A percentile compares a stretch with the other conserved stretches of the same genome.
These are phyloP conservation scores for Ophiorrhiza pumila DNA, from an alignment of 257 asterid species.

Conservation along the genomic window DNA sequence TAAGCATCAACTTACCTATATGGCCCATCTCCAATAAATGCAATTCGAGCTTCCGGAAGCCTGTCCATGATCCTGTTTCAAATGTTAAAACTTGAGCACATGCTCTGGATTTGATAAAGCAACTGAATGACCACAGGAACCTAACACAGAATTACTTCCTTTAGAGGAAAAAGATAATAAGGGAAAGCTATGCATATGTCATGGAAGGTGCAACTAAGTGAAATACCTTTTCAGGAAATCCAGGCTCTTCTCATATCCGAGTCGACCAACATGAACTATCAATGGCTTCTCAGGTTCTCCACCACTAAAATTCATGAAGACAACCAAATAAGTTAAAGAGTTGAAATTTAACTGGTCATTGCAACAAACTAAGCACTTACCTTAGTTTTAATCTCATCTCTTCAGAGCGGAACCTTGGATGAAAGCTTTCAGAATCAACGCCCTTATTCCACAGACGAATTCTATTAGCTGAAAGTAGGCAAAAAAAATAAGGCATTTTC, in stretches of 20 bases:
- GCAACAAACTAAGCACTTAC: slow-evolving; percentile 25
- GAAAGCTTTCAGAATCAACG: slow-evolving; percentile 90
- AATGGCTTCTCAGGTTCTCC: slow-evolving; percentile 89
- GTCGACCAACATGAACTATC: slow-evolving; percentile 88
- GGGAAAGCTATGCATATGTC: neutral
- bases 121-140: neutral
- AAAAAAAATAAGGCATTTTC: neutral
- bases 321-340: slow-evolving; percentile 20
- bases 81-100: slow-evolving; percentile 13
- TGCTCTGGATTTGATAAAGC: neutral
- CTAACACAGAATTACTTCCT: neutral
- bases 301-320: slow-evolving; percentile 37
- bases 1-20: slow-evolving; percentile 57
- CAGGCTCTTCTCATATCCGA: slow-evolving; percentile 94
- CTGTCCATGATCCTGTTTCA: slow-evolving; percentile 77
- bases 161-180: neutral
- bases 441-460: slow-evolving; percentile 98
- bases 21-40: slow-evolving; percentile 93
- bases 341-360: neutral
- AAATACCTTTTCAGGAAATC: slow-evolving; percentile 76
- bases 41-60: slow-evolving; percentile 85
- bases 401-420: slow-evolving; percentile 58
- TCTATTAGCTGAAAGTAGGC: slow-evolving; percentile 48
- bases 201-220: neutral
- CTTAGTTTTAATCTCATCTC: slow-evolving; percentile 81